These are phyloP conservation scores for Paralagenidium karlingii DNA, from an alignment of 352 stramenopile species.

Conservation along the genomic window DNA sequence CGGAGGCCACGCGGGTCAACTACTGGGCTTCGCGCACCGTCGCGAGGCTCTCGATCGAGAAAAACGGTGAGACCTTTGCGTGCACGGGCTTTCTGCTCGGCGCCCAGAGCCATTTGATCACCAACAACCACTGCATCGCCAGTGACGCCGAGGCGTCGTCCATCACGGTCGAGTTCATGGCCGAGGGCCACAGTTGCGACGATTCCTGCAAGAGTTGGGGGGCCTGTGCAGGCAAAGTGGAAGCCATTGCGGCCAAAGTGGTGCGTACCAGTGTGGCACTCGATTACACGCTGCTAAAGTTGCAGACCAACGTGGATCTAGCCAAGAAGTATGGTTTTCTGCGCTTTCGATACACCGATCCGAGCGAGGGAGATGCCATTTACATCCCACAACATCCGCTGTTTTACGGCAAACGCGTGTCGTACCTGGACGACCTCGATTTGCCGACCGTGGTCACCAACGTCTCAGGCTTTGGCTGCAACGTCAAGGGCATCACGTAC, in stretches of 20 bases:
- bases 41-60: constrained; percentile 32
- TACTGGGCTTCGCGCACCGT: constrained; percentile 31
- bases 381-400: constrained; percentile 45
- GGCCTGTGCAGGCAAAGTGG: constrained; percentile 22
- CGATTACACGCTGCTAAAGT: constrained; percentile 50
- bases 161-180: constrained; percentile 53
- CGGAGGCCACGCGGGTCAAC: constrained; percentile 10
- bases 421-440: constrained; percentile 29
- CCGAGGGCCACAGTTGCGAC: constrained; percentile 10
- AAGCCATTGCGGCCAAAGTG: constrained; percentile 26
- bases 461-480: constrained; percentile 18
- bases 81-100: constrained; percentile 58
- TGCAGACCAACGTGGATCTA: constrained; percentile 17
- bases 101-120: constrained; percentile 43
- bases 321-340: constrained; percentile 44
- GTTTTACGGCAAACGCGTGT: constrained; percentile 32
- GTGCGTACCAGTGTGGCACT: constrained; percentile 27
- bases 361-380: constrained; percentile 18
- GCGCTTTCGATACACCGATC: constrained; percentile 18
- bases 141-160: constrained; percentile 16
- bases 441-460: constrained; percentile 21
- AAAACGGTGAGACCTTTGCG: constrained; percentile 14
- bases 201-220: constrained; percentile 13
- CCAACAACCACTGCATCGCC: constrained; percentile 62
- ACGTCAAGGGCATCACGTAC: constrained; percentile 28